Percentiles rank a stretch among this genome's conserved stretches.
phyloP scores from a whole-genome alignment of 2,329 filamentous ascomycete genomes.

The Pseudocercospora vitis region DNA sequence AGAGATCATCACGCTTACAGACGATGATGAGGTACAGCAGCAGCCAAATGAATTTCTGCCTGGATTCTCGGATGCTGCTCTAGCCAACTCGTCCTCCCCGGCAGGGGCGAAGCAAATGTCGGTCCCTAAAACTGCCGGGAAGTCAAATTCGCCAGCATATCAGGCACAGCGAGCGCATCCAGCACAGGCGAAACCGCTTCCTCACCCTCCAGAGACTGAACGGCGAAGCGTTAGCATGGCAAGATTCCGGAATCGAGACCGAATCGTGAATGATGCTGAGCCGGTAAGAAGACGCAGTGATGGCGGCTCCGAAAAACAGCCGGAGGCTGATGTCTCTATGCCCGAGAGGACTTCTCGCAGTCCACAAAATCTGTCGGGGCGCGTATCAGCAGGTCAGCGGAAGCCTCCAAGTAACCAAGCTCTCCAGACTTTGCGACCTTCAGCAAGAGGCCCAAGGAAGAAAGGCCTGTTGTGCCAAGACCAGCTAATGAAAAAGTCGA shows the following conservation, averaged over 20 bases:
- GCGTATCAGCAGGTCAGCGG: neutral
- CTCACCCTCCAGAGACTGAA: neutral
- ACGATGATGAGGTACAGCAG: conserved; percentile 34
- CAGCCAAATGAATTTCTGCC: conserved; percentile 27
- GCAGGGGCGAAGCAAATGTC: conserved; percentile 7
- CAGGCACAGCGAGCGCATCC: conserved; percentile 20
- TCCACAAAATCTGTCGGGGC: neutral
- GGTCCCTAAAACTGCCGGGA: neutral
- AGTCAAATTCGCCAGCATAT: conserved; percentile 40
- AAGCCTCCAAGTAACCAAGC: conserved; percentile 15
- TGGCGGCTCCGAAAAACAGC: neutral
- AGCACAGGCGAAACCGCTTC: neutral
- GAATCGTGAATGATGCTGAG: too few relatives aligned
- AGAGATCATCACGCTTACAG: conserved; percentile 40
- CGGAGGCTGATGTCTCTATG: too few relatives aligned
- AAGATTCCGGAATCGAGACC: too few relatives aligned
- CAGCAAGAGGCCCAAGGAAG: conserved; percentile 42
- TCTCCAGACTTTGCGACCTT: conserved; percentile 40
- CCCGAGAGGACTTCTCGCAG: neutral
- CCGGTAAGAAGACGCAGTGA: too few relatives aligned
- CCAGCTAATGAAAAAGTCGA: conserved; percentile 28
- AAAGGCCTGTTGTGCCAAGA: conserved; percentile 46
- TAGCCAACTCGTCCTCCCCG: conserved; percentile 27
- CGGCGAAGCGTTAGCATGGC: too few relatives aligned
- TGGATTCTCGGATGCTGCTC: conserved; percentile 31